These are phyloP conservation scores for Fusarium irregulare DNA, from an alignment of 2,329 filamentous ascomycete genomes.

Conservation along the genomic window DNA sequence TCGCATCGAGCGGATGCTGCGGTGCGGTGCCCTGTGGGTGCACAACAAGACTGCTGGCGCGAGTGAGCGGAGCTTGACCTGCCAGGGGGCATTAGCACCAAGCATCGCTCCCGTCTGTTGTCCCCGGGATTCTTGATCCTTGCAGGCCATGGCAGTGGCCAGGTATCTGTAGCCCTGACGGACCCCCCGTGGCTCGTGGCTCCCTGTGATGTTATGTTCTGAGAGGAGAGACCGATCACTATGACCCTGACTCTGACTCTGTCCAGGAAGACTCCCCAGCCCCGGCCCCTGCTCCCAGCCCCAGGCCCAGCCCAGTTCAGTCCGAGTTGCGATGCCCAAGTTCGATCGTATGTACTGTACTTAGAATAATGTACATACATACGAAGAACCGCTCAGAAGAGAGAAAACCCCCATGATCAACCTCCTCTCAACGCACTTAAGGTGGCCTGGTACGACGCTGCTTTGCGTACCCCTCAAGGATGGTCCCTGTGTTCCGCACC, in stretches of 20 bases:
- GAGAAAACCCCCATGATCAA: slow-evolving; percentile 43
- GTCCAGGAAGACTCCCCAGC: slow-evolving; percentile 31
- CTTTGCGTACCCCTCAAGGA: slow-evolving; percentile 46
- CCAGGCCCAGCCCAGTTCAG: slow-evolving; percentile 4
- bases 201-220: slow-evolving; percentile 26
- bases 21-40: slow-evolving; percentile 26
- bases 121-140: slow-evolving; percentile 32
- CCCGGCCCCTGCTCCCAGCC: slow-evolving; percentile 15
- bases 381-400: slow-evolving; percentile 39
- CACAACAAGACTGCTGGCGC: slow-evolving; percentile 39
- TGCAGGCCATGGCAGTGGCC: slow-evolving; percentile 32
- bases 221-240: slow-evolving; percentile 36
- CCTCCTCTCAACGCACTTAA: slow-evolving; percentile 37
- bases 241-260: neutral
- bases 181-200: slow-evolving; percentile 38
- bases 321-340: slow-evolving; percentile 17
- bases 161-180: slow-evolving; percentile 23
- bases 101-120: slow-evolving; percentile 43
- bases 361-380: neutral
- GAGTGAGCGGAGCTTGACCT: slow-evolving; percentile 38
- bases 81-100: slow-evolving; percentile 40
- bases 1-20: slow-evolving; percentile 37
- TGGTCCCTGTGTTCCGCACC: slow-evolving; percentile 38
- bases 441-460: slow-evolving; percentile 49
- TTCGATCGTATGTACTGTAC: neutral